These are phyloP conservation scores for Trapa bicornis DNA, from an alignment of 345 rosid genomes.

Conservation along the genomic window DNA sequence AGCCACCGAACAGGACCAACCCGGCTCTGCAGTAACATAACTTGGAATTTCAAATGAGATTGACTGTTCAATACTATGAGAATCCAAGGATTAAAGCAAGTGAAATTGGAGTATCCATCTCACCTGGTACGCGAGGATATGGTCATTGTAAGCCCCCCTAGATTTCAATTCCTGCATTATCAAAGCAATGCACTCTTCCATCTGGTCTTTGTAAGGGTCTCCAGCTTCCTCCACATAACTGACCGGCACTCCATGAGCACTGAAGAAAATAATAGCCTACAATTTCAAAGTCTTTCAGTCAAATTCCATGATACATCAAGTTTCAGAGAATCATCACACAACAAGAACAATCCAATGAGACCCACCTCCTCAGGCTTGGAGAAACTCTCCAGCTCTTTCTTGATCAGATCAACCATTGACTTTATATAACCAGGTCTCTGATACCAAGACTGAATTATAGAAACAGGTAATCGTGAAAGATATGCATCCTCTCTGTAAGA, in stretches of 20 bases:
- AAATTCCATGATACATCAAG: neutral
- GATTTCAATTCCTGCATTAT: slow-evolving; percentile 77
- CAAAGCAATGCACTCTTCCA: slow-evolving; percentile 80
- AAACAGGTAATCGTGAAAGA: slow-evolving; percentile 65
- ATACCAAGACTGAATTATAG: slow-evolving; percentile 78
- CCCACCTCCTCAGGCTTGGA: slow-evolving; percentile 63
- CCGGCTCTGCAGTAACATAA: slow-evolving; percentile 48
- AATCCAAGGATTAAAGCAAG: neutral
- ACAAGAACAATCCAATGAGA: neutral
- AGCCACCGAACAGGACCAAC: slow-evolving; percentile 96
- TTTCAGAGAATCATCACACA: neutral
- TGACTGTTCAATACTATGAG: neutral
- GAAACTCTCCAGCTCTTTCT: slow-evolving; percentile 54
- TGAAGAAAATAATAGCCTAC: slow-evolving; percentile 83
- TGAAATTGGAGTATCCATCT: slow-evolving; percentile 1
- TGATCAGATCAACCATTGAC: slow-evolving; percentile 83
- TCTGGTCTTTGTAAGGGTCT: slow-evolving; percentile 88
- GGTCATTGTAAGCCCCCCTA: slow-evolving; percentile 60
- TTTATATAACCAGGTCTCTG: slow-evolving; percentile 69
- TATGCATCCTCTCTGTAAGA: slow-evolving; percentile 58
- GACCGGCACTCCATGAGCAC: slow-evolving; percentile 95
- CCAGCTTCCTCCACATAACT: slow-evolving; percentile 81
- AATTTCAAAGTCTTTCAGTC: slow-evolving; percentile 8
- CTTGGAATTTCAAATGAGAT: neutral
- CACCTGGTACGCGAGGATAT: slow-evolving; percentile 85